Conservation (phyloP, 2,329 filamentous ascomycete species). For the Zalaria sp. region DNA sequence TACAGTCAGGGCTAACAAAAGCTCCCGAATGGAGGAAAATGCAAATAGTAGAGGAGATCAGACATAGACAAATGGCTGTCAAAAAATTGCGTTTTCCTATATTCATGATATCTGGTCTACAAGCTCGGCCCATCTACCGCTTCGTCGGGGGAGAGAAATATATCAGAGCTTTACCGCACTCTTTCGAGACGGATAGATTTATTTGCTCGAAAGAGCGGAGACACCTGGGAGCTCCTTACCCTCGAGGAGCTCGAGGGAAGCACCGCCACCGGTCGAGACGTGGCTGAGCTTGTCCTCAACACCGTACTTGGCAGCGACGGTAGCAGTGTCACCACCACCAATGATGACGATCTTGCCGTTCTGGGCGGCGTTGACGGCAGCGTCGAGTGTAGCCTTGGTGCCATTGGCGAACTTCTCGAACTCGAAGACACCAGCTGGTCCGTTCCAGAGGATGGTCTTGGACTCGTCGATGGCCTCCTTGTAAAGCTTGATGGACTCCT, state of each 20-base stretch:
- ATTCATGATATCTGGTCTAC: too few relatives aligned
- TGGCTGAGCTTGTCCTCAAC: conserved; percentile 96
- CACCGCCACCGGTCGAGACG: conserved; percentile 93
- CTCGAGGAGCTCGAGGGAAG: conserved; percentile 89
- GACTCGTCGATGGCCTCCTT: conserved; percentile 73
- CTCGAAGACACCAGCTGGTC: conserved; percentile 93
- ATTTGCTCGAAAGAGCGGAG: conserved; percentile 69
- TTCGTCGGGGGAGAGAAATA: too few relatives aligned
- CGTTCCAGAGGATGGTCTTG: conserved; percentile 98
- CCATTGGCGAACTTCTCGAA: conserved; percentile 85
- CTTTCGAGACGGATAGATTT: conserved; percentile 14
- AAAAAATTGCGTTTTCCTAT: too few relatives aligned
- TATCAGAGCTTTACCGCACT: too few relatives aligned
- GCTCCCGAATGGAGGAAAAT: too few relatives aligned
- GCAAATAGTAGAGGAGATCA: too few relatives aligned
- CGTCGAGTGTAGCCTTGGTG: conserved; percentile 84
- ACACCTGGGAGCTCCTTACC: conserved; percentile 97
- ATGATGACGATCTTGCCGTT: conserved; percentile 95
- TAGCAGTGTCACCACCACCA: conserved; percentile 93
- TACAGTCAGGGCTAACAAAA: not conserved
- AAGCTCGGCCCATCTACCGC: too few relatives aligned
- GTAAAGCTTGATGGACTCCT: conserved; percentile 78
- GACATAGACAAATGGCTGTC: too few relatives aligned
- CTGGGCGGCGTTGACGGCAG: conserved; percentile 67
- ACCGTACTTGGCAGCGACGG: conserved; percentile 91